These are phyloP conservation scores for Calonectria pauciramosa DNA, from an alignment of 2,329 filamentous ascomycete genomes.

Conservation along the genomic window DNA sequence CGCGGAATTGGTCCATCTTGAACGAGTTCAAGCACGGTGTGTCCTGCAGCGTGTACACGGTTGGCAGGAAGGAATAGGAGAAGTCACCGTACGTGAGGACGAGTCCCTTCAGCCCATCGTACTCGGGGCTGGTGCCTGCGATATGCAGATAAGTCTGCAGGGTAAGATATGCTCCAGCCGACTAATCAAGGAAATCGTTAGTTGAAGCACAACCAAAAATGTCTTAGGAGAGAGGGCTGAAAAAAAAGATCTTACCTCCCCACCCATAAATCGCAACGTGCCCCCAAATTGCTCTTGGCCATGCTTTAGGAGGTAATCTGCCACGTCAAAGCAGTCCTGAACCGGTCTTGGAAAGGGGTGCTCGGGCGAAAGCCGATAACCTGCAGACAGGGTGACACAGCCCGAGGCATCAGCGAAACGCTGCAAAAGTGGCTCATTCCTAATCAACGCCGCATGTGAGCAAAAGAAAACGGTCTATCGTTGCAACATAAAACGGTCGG, in stretches of 20 bases:
- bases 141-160: conserved; percentile 22
- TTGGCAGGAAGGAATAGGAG: conserved; percentile 10
- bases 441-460: neutral
- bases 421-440: conserved; percentile 22
- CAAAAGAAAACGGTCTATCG: neutral
- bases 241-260: conserved; percentile 12
- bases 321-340: conserved; percentile 71
- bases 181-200: neutral
- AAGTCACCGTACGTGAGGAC: conserved; percentile 7
- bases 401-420: conserved; percentile 17
- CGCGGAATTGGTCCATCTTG: conserved; percentile 8
- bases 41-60: conserved; percentile 6
- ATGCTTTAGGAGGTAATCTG: conserved; percentile 63
- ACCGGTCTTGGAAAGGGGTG: conserved; percentile 67
- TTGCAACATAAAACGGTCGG: neutral
- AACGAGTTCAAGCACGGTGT: neutral
- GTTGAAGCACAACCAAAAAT: neutral
- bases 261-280: conserved; percentile 19
- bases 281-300: conserved; percentile 7
- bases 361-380: conserved; percentile 72
- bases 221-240: too few relatives aligned
- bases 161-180: conserved; percentile 10
- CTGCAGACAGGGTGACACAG: conserved; percentile 61
- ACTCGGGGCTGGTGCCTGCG: neutral
- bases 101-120: neutral